Evolutionary conservation across 306 rosid genomes (phyloP).

Genomic region (Hippophae gyantsensis): DNA sequence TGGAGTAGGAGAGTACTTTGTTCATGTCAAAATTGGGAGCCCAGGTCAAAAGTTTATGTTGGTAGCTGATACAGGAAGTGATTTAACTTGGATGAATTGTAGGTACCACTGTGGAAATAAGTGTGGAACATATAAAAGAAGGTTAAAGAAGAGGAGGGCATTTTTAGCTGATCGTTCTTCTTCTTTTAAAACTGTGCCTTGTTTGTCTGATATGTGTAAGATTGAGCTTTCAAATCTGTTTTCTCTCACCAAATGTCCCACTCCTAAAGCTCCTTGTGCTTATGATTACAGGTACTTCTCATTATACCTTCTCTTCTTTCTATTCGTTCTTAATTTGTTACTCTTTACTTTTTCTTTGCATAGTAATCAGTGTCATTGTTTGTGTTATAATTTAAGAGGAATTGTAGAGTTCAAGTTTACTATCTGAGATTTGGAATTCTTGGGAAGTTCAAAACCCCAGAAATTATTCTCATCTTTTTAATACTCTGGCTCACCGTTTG

Average conservation of each 20-base stretch:
- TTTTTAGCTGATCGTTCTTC: constrained; percentile 42
- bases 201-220: constrained; percentile 39
- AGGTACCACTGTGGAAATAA: constrained; percentile 11
- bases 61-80: constrained; percentile 64
- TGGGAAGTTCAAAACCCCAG: too few relatives aligned
- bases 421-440: too few relatives aligned
- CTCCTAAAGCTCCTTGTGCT: constrained; percentile 41
- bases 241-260: constrained; percentile 36
- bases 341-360: background rate
- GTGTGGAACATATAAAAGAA: constrained; percentile 1
- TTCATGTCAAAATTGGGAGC: constrained; percentile 45
- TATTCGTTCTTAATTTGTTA: too few relatives aligned
- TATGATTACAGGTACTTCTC: constrained; percentile 50
- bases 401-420: too few relatives aligned
- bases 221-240: constrained; percentile 33
- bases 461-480: too few relatives aligned
- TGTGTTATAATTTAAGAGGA: too few relatives aligned
- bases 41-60: constrained; percentile 50
- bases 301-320: background rate
- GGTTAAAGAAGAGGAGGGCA: constrained; percentile 5
- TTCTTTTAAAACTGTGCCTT: constrained; percentile 29
- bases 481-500: too few relatives aligned
- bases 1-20: constrained; percentile 54
- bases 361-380: background rate
- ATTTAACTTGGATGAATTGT: constrained; percentile 67